These are phyloP conservation scores for Thamnidium elegans DNA, from an alignment of 192 early-diverging fungal genomes.

Conservation along the genomic window DNA sequence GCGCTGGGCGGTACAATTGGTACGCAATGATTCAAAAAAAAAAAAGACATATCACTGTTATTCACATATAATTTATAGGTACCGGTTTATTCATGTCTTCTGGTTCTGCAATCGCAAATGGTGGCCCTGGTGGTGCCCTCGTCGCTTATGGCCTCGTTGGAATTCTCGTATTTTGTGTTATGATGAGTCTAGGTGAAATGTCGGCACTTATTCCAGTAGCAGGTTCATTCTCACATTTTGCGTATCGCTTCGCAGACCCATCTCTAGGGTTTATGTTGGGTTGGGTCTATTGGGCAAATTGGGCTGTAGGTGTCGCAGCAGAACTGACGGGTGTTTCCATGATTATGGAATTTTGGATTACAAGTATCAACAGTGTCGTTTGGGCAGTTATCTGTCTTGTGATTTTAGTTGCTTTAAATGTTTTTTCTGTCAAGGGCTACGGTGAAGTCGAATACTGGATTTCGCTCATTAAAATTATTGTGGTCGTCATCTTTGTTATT, in stretches of 20 bases:
- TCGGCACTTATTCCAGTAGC: slow-evolving; percentile 72
- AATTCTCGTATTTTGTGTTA: slow-evolving; percentile 58
- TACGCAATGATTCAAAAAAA: too few relatives aligned
- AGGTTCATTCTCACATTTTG: slow-evolving; percentile 78
- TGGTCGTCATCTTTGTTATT: slow-evolving; percentile 80
- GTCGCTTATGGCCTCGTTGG: slow-evolving; percentile 62
- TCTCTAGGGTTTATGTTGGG: slow-evolving; percentile 43
- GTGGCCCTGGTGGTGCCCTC: slow-evolving; percentile 73
- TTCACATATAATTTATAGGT: neutral
- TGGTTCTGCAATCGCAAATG: slow-evolving; percentile 61
- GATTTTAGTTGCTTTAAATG: slow-evolving; percentile 63
- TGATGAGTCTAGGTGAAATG: slow-evolving; percentile 81
- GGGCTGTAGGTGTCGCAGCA: slow-evolving; percentile 68
- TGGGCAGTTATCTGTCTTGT: slow-evolving; percentile 47
- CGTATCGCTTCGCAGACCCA: slow-evolving; percentile 79
- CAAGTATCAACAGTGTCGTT: slow-evolving; percentile 31
- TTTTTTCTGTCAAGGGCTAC: slow-evolving; percentile 66
- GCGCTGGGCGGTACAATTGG: slow-evolving; percentile 28
- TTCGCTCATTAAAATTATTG: slow-evolving; percentile 78
- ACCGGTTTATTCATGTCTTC: slow-evolving; percentile 73
- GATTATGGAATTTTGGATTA: slow-evolving; percentile 61
- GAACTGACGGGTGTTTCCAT: slow-evolving; percentile 74
- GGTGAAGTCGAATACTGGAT: slow-evolving; percentile 88
- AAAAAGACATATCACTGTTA: too few relatives aligned
- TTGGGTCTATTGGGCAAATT: slow-evolving; percentile 63